Conservation (phyloP, 306 rosid genomes). For the Cyclanthera cordifolia region DNA sequence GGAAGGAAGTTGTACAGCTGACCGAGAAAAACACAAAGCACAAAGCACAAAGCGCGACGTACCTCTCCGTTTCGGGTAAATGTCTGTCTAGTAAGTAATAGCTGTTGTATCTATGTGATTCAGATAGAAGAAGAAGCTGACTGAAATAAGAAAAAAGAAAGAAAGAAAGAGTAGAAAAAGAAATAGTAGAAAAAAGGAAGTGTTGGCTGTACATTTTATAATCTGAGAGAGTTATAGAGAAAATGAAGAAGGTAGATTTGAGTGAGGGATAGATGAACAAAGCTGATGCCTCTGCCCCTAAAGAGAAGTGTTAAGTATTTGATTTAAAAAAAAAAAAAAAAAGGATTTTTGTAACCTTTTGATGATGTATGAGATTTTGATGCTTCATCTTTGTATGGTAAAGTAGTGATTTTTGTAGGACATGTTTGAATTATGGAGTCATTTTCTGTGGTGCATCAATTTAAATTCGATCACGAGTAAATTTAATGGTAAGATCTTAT, state of each 20-base stretch:
- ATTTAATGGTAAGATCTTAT: too few species aligned
- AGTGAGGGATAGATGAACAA: conserved; percentile 27
- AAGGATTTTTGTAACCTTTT: conserved; percentile 22
- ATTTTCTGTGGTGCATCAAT: too few species aligned
- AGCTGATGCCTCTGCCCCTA: conserved; percentile 12
- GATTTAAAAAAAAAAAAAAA: too few species aligned
- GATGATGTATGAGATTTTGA: conserved; percentile 21
- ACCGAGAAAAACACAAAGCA: conserved; percentile 35
- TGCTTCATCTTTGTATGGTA: conserved; percentile 18
- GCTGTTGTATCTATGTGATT: conserved; percentile 25
- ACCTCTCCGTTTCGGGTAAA: conserved; percentile 20
- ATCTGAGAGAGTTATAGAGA: conserved; percentile 33
- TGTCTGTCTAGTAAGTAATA: conserved; percentile 21
- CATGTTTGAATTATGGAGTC: too few species aligned
- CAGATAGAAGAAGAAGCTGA: conserved; percentile 22
- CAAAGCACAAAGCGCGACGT: conserved; percentile 26
- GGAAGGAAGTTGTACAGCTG: conserved; percentile 36
- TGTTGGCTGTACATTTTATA: conserved; percentile 48
- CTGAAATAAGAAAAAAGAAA: conserved; percentile 24
- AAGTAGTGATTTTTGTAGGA: too few species aligned
- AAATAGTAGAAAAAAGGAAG: not conserved
- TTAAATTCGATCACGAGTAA: too few species aligned
- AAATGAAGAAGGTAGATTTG: conserved; percentile 24
- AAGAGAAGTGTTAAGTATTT: conserved; percentile 34
- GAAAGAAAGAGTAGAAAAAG: not conserved